A percentile compares a stretch with the other conserved stretches of the same genome.
These are phyloP conservation scores for Phytophthora sp. DNA, from an alignment of 352 stramenopile genomes.

Conservation along the genomic window DNA sequence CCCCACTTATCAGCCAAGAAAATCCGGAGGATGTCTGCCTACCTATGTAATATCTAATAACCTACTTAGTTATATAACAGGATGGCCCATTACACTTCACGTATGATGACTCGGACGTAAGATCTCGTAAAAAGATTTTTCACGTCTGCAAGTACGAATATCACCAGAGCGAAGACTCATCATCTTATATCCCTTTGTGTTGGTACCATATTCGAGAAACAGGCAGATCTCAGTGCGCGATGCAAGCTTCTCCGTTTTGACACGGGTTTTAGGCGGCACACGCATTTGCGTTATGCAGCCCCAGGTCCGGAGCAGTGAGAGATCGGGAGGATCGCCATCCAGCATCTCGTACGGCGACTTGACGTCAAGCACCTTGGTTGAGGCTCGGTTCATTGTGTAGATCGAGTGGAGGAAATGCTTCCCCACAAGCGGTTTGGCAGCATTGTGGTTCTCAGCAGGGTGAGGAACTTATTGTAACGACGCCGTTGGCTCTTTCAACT, in stretches of 20 bases:
- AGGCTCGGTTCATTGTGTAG: background rate
- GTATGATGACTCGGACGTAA: background rate
- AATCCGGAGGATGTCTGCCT: too few species aligned
- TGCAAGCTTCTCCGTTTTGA: background rate
- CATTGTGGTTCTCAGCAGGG: background rate
- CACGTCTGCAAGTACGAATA: background rate
- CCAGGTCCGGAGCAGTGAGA: background rate
- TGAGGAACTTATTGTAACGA: background rate
- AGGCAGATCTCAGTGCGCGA: background rate
- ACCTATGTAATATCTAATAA: too few species aligned
- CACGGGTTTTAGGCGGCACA: background rate
- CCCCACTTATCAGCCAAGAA: too few species aligned
- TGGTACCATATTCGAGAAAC: background rate
- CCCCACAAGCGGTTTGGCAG: background rate
- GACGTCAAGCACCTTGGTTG: background rate
- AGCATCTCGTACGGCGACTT: background rate
- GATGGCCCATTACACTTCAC: too few species aligned
- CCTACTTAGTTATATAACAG: too few species aligned
- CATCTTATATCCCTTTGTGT: background rate
- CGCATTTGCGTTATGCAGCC: background rate
- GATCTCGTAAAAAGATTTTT: background rate
- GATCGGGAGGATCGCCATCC: background rate
- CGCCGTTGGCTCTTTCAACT: background rate
- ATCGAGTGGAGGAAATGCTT: background rate
- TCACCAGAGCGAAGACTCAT: background rate